Conservation (phyloP, 805 yeast genomes). For the Zygosaccharomyces siamensis region DNA sequence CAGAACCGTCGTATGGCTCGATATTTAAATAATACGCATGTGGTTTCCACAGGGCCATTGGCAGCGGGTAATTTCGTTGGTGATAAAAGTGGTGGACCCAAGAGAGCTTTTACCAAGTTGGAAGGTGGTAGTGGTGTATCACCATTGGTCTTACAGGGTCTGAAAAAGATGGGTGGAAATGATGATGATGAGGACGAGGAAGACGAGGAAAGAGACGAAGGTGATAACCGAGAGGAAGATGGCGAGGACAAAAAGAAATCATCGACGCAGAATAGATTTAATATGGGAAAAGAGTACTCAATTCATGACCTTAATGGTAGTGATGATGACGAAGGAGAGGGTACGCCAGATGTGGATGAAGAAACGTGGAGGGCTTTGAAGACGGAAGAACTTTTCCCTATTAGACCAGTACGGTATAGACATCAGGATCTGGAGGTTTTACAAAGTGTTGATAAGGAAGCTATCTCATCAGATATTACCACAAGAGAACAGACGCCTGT, state of each 20-base stretch:
- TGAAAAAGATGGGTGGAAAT: constrained; percentile 26
- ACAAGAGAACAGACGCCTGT: constrained; percentile 31
- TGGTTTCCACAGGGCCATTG: constrained; percentile 69
- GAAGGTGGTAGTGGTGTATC: constrained; percentile 17
- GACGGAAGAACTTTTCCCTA: constrained; percentile 51
- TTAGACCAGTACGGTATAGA: constrained; percentile 57
- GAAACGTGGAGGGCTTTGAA: constrained; percentile 25
- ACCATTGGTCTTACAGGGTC: constrained; percentile 25
- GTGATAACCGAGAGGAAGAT: constrained; percentile 23
- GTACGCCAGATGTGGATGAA: constrained; percentile 25
- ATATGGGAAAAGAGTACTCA: constrained; percentile 58
- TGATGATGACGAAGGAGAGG: constrained; percentile 19
- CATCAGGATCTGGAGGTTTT: constrained; percentile 38
- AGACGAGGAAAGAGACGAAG: constrained; percentile 12
- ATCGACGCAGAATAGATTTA: constrained; percentile 40
- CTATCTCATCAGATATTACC: constrained; percentile 20
- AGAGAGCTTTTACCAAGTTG: constrained; percentile 24
- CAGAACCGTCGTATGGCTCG: constrained; percentile 29
- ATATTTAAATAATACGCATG: constrained; percentile 44
- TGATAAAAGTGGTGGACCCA: constrained; percentile 20
- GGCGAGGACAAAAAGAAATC: constrained; percentile 29
- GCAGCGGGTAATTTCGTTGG: constrained; percentile 50
- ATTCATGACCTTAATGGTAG: constrained; percentile 36
- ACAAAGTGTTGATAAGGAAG: constrained; percentile 31
- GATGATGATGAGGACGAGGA: constrained; percentile 37